Conservation (phyloP, 345 rosid genomes). For the Bruguiera sexangula region DNA sequence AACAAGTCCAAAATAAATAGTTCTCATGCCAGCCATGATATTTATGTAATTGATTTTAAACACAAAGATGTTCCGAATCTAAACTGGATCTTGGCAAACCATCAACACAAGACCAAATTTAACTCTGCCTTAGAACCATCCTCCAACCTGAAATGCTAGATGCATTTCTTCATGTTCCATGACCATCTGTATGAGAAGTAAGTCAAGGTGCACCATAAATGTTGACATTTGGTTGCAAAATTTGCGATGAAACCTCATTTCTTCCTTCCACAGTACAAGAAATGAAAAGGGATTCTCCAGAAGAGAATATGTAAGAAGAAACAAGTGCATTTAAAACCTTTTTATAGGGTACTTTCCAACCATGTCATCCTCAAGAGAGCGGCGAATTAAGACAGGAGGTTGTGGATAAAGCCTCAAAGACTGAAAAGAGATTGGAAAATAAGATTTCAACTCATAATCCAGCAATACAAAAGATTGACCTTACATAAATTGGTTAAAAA, state of each 20-base stretch:
- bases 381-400: slow-evolving; percentile 93
- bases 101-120: too few relatives aligned
- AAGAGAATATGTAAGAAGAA: neutral
- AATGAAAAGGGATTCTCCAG: neutral
- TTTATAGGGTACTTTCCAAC: slow-evolving; percentile 81
- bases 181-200: too few relatives aligned
- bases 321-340: slow-evolving; percentile 38
- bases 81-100: too few relatives aligned
- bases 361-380: slow-evolving; percentile 63
- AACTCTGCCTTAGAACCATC: too few relatives aligned
- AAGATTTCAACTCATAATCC: slow-evolving; percentile 5
- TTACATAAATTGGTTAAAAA: slow-evolving; percentile 3
- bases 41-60: neutral
- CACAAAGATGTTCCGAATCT: too few relatives aligned
- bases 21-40: neutral
- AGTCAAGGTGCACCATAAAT: too few relatives aligned
- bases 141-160: too few relatives aligned
- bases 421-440: slow-evolving; percentile 40
- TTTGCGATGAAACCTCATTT: neutral
- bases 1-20: neutral
- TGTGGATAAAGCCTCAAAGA: slow-evolving; percentile 92
- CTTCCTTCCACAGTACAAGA: neutral
- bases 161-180: too few relatives aligned
- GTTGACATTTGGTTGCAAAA: neutral
- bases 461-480: slow-evolving; percentile 4